Evolutionary conservation across 2,329 filamentous ascomycete genomes (phyloP).

Genomic region (Neopestalotiopsis sp.): DNA sequence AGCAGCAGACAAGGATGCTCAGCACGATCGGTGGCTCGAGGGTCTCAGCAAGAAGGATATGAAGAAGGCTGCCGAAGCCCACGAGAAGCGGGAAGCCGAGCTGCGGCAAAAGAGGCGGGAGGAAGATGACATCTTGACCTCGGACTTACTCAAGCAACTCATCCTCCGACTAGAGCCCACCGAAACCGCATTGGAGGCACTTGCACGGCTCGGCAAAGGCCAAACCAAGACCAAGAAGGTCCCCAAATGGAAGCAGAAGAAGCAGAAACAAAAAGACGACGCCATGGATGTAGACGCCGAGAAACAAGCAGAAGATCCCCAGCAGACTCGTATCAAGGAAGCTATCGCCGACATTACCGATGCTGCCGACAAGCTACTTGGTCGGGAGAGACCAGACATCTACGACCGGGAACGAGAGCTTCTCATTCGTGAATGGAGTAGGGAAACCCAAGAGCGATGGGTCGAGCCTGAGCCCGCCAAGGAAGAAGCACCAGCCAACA

Average conservation of each 20-base stretch:
- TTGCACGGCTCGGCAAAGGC: constrained; percentile 78
- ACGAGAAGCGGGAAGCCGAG: constrained; percentile 83
- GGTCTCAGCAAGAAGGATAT: constrained; percentile 95
- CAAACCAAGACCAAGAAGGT: constrained; percentile 64
- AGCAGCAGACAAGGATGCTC: constrained; percentile 84
- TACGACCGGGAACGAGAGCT: constrained; percentile 89
- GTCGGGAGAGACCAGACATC: constrained; percentile 84
- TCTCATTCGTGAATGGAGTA: constrained; percentile 80
- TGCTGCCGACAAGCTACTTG: constrained; percentile 85
- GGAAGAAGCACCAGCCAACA: constrained; percentile 31
- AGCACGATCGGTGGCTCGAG: constrained; percentile 91
- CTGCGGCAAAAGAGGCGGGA: constrained; percentile 71
- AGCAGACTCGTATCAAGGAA: constrained; percentile 72
- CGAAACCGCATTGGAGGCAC: constrained; percentile 87
- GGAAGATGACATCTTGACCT: constrained; percentile 76
- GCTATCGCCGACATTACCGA: constrained; percentile 85
- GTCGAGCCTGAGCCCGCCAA: constrained; percentile 47
- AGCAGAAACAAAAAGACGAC: constrained; percentile 62
- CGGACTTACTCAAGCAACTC: constrained; percentile 75
- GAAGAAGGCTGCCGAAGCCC: constrained; percentile 83
- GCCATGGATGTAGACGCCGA: constrained; percentile 74
- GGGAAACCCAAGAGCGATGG: constrained; percentile 90
- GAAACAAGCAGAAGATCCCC: constrained; percentile 65
- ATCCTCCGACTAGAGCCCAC: constrained; percentile 77
- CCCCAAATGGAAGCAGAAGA: constrained; percentile 75